Evolutionary conservation across 1,284 basidiomycete genomes (phyloP).

Genomic region (Moesziomyces sp.): DNA sequence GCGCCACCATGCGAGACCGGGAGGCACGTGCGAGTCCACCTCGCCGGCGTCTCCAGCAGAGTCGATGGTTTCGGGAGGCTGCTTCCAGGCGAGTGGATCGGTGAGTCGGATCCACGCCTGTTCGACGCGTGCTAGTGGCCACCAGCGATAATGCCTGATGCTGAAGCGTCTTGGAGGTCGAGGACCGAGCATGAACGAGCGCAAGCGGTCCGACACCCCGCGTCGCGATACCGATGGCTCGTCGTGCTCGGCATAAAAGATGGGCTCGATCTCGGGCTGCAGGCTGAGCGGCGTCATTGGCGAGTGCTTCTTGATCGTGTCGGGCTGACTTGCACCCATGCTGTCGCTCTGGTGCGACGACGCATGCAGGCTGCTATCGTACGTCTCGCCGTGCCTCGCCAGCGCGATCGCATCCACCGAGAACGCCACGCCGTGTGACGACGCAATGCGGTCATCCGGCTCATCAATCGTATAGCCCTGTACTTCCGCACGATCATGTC

Average conservation of each 20-base stretch:
- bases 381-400: constrained; percentile 4
- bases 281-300: constrained; percentile 21
- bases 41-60: background rate
- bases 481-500: background rate
- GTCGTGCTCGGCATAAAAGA: constrained; percentile 9
- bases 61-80: constrained; percentile 6
- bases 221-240: background rate
- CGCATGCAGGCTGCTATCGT: constrained; percentile 3
- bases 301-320: constrained; percentile 14
- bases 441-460: constrained; percentile 10
- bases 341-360: constrained; percentile 15
- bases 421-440: constrained; percentile 19
- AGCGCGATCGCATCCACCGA: constrained; percentile 16
- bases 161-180: constrained; percentile 16
- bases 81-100: constrained; percentile 47
- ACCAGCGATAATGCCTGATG: constrained; percentile 61
- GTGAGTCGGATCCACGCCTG: constrained; percentile 42
- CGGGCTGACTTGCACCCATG: background rate
- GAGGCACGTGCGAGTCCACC: constrained; percentile 6
- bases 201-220: constrained; percentile 9
- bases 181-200: constrained; percentile 30
- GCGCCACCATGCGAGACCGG: constrained; percentile 25
- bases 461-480: constrained; percentile 31
- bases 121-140: constrained; percentile 57
- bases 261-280: constrained; percentile 24